These are phyloP conservation scores for Lathyrus oleraceus DNA, from an alignment of 306 rosid genomes.

Conservation along the genomic window DNA sequence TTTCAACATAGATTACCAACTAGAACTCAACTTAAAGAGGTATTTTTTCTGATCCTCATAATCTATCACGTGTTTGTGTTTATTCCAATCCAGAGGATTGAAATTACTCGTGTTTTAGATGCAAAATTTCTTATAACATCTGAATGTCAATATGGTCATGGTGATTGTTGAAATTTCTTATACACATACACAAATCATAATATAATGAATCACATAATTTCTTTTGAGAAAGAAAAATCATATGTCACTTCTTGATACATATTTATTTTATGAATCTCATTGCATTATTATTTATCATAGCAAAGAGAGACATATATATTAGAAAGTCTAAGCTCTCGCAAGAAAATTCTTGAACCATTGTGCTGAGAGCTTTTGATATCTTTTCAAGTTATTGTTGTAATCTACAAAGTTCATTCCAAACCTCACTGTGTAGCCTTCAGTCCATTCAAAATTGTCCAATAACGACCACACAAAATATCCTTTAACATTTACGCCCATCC, in stretches of 20 bases:
- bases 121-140: not conserved
- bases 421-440: constrained; percentile 41
- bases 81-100: not conserved
- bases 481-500: constrained; percentile 53
- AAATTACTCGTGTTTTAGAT: not conserved
- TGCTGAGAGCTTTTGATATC: constrained; percentile 56
- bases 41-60: not conserved
- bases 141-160: not conserved
- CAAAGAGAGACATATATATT: not conserved
- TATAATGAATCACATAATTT: not conserved
- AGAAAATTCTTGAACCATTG: constrained; percentile 61
- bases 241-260: not conserved
- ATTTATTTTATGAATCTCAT: not conserved
- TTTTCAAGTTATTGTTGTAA: constrained; percentile 37
- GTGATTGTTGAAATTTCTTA: not conserved
- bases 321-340: constrained; percentile 12
- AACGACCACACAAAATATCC: constrained; percentile 71
- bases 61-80: not conserved
- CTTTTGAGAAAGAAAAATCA: not conserved
- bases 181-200: not conserved
- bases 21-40: no score
- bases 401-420: constrained; percentile 59
- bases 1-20: not conserved
- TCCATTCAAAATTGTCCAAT: constrained; percentile 69
- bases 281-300: not conserved